phyloP scores from a whole-genome alignment of 2,329 filamentous ascomycete species.

The Neonectria faginata region DNA sequence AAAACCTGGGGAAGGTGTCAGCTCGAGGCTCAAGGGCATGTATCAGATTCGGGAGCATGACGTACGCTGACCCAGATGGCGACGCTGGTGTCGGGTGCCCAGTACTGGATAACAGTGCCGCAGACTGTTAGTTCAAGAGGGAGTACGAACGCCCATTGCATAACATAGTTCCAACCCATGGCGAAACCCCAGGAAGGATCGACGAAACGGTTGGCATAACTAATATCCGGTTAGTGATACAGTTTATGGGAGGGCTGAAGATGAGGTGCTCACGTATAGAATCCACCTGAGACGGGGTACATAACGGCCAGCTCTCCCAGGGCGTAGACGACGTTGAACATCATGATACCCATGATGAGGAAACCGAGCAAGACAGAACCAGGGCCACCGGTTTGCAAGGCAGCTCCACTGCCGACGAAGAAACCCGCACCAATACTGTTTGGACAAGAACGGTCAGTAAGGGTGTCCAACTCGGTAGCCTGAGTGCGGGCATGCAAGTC shows the following conservation, averaged over 20 bases:
- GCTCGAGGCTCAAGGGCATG: neutral
- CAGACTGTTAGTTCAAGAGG: conserved; percentile 63
- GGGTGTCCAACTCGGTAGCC: neutral
- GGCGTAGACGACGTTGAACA: conserved; percentile 72
- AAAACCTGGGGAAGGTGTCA: conserved; percentile 55
- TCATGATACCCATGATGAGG: conserved; percentile 68
- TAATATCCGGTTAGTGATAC: conserved; percentile 20
- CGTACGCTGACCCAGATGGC: conserved; percentile 64
- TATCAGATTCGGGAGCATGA: neutral
- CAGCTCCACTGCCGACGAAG: conserved; percentile 68
- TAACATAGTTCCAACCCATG: conserved; percentile 64
- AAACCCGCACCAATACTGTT: conserved; percentile 67
- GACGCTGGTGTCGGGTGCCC: conserved; percentile 57
- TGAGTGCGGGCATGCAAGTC: neutral
- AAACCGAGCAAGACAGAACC: conserved; percentile 62
- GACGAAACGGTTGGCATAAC: conserved; percentile 66
- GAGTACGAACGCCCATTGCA: conserved; percentile 59
- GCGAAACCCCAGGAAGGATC: conserved; percentile 61
- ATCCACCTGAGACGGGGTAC: conserved; percentile 64
- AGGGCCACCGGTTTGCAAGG: conserved; percentile 51
- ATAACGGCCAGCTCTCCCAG: conserved; percentile 62
- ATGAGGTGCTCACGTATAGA: conserved; percentile 57
- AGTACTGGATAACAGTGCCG: conserved; percentile 61
- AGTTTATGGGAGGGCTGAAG: neutral
- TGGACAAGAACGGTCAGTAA: conserved; percentile 4